Conservation (phyloP, 768 basidiomycete genomes). For the Naganishia vaughanmartiniae region DNA sequence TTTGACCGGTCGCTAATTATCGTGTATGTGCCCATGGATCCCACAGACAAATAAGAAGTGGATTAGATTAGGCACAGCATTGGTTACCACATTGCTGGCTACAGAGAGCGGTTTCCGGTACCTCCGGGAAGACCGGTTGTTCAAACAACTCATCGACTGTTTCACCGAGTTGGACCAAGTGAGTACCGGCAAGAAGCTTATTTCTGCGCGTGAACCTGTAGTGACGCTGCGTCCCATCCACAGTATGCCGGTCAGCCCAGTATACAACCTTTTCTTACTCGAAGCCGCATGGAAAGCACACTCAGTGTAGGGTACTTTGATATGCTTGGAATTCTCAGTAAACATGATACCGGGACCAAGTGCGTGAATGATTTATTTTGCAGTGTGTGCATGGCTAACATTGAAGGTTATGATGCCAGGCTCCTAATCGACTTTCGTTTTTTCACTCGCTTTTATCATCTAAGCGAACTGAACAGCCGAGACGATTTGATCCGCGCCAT, state of each 20-base stretch:
- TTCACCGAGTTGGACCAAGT: slow-evolving; percentile 93
- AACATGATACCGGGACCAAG: slow-evolving; percentile 84
- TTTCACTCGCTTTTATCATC: slow-evolving; percentile 92
- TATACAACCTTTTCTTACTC: slow-evolving; percentile 62
- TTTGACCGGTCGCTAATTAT: background rate
- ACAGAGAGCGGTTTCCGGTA: slow-evolving; percentile 81
- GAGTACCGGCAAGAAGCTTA: slow-evolving; percentile 40
- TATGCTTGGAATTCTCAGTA: slow-evolving; percentile 88
- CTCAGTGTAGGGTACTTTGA: slow-evolving; percentile 90
- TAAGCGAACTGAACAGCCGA: slow-evolving; percentile 82
- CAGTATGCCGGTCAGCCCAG: slow-evolving; percentile 38
- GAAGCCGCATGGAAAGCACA: slow-evolving; percentile 73
- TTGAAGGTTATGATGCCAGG: slow-evolving; percentile 53
- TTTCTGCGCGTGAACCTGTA: background rate
- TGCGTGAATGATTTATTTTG: slow-evolving; percentile 53
- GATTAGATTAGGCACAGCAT: slow-evolving; percentile 77
- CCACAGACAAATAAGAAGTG: slow-evolving; percentile 72
- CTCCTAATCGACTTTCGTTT: slow-evolving; percentile 85
- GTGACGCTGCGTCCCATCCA: background rate
- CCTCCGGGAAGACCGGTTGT: slow-evolving; percentile 78
- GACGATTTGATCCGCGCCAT: slow-evolving; percentile 90
- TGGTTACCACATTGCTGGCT: slow-evolving; percentile 77
- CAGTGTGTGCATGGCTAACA: background rate
- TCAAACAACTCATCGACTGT: slow-evolving; percentile 76
- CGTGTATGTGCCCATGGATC: background rate